Evolutionary conservation across 2,329 filamentous ascomycete genomes (phyloP).

Genomic region (Hypomyces perniciosus): DNA sequence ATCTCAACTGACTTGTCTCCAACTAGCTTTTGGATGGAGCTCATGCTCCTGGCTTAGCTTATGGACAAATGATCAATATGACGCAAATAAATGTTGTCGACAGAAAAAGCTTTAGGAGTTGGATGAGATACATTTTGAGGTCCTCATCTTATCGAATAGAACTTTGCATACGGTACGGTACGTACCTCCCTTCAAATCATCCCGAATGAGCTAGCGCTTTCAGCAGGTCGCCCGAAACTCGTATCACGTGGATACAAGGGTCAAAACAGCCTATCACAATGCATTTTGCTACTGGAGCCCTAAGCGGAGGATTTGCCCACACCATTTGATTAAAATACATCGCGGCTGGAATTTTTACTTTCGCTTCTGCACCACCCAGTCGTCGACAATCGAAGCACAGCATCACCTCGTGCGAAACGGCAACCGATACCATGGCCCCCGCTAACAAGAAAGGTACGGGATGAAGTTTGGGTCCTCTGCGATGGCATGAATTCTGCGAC

Average conservation of each 20-base stretch:
- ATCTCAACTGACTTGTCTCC: too few species aligned
- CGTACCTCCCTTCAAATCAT: too few species aligned
- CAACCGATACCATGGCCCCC: constrained; percentile 29
- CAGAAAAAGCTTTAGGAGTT: neutral
- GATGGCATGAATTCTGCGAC: constrained; percentile 5
- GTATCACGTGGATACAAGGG: constrained; percentile 12
- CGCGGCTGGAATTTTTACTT: constrained; percentile 4
- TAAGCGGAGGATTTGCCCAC: constrained; percentile 22
- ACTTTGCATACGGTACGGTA: too few species aligned
- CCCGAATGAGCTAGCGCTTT: too few species aligned
- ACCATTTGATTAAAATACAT: constrained; percentile 10
- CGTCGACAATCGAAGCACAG: constrained; percentile 12
- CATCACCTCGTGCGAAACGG: constrained; percentile 5
- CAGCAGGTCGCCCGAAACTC: neutral
- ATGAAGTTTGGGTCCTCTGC: constrained; percentile 21
- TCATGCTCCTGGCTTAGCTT: too few species aligned
- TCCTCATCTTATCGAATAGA: neutral
- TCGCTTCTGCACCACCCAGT: constrained; percentile 4
- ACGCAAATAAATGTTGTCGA: neutral
- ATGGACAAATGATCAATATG: too few species aligned
- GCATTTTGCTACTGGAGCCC: constrained; percentile 16
- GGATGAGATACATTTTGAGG: neutral
- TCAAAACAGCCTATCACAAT: constrained; percentile 8
- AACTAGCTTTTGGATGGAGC: too few species aligned
- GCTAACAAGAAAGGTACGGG: constrained; percentile 43